phyloP scores from a whole-genome alignment of 169 alveolate species.

The Hammondia hammondi region DNA sequence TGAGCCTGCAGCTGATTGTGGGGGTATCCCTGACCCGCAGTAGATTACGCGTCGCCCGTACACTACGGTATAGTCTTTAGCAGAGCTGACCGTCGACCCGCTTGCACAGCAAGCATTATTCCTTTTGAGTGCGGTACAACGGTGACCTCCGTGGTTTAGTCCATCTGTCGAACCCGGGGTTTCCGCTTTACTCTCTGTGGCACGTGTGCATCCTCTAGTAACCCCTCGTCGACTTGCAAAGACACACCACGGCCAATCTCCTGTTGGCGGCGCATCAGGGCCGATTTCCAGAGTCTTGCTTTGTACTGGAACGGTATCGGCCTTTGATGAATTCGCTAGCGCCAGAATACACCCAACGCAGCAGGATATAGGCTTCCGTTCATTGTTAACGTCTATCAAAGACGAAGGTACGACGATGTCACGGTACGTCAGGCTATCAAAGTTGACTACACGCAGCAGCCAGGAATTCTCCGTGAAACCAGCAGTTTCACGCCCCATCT shows the following conservation, averaged over 20 bases:
- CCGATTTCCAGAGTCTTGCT: too few relatives aligned
- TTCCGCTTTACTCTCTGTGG: too few relatives aligned
- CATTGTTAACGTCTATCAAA: background rate
- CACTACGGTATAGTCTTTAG: background rate
- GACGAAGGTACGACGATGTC: background rate
- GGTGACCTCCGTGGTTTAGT: background rate
- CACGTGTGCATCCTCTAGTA: too few relatives aligned
- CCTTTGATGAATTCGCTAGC: background rate
- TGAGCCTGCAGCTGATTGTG: background rate
- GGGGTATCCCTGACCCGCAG: background rate
- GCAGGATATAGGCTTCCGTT: background rate
- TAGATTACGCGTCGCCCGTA: background rate
- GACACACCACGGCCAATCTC: too few relatives aligned
- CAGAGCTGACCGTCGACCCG: background rate
- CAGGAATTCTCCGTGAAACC: background rate
- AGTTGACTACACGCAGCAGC: background rate
- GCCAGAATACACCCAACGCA: background rate
- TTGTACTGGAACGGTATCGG: too few relatives aligned
- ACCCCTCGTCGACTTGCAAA: too few relatives aligned
- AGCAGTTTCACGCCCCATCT: background rate
- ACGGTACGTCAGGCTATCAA: conserved; percentile 3
- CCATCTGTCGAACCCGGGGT: background rate
- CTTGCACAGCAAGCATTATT: background rate
- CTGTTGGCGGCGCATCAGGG: too few relatives aligned
- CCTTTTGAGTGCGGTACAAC: background rate